Percentiles rank a stretch among this genome's conserved stretches.
These are phyloP conservation scores for Pyracantha coccinea DNA, from an alignment of 331 rosid genomes.

Conservation along the genomic window DNA sequence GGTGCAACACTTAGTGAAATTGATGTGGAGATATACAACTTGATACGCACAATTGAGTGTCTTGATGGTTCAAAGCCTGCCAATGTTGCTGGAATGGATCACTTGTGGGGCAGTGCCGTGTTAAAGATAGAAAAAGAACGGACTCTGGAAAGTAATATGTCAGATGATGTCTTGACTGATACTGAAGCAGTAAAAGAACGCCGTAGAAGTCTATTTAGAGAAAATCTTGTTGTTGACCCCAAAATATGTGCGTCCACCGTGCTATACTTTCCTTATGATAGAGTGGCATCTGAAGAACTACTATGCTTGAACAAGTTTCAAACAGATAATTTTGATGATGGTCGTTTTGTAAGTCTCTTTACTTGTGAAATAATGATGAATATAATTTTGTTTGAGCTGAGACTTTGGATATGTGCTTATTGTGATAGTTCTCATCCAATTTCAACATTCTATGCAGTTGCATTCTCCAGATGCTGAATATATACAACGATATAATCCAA, in stretches of 20 bases:
- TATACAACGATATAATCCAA: constrained; percentile 61
- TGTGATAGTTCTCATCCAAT: constrained; percentile 25
- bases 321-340: constrained; percentile 18
- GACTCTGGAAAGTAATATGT: constrained; percentile 25
- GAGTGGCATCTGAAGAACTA: constrained; percentile 36
- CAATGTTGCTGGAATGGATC: constrained; percentile 29
- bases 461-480: constrained; percentile 24
- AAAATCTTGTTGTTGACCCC: constrained; percentile 62
- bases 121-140: constrained; percentile 32
- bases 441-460: constrained; percentile 29
- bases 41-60: constrained; percentile 58
- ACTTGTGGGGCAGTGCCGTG: constrained; percentile 48
- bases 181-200: constrained; percentile 50
- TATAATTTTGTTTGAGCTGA: not conserved
- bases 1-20: constrained; percentile 54
- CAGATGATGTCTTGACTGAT: constrained; percentile 27
- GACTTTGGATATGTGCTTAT: not conserved
- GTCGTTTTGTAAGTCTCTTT: constrained; percentile 29
- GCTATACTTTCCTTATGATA: constrained; percentile 65
- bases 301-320: constrained; percentile 26
- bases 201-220: constrained; percentile 49
- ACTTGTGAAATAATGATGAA: not conserved
- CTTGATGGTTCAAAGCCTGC: constrained; percentile 28
- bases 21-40: constrained; percentile 58
- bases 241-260: constrained; percentile 66